Percentiles rank a stretch among this genome's conserved stretches.
phyloP scores from a whole-genome alignment of 2,329 filamentous ascomycete genomes.

The Pseudogymnoascus sp. region DNA sequence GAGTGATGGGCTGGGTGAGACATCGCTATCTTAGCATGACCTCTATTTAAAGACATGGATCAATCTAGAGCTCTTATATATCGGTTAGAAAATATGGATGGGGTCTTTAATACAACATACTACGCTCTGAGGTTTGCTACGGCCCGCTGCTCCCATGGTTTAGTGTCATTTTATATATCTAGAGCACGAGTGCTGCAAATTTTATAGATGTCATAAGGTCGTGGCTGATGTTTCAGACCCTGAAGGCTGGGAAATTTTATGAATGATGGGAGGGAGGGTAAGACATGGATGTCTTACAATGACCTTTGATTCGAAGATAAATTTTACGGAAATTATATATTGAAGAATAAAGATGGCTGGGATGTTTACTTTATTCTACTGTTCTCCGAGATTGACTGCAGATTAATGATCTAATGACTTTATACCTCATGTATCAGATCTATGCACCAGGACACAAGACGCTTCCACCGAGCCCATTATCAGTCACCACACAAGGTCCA shows the following conservation, averaged over 20 bases:
- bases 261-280: neutral
- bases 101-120: neutral
- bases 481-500: neutral
- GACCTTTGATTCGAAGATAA: neutral
- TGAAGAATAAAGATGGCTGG: neutral
- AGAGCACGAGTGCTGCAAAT: neutral
- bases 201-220: neutral
- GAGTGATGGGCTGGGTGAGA: neutral
- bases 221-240: neutral
- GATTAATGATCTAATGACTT: neutral
- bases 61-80: neutral
- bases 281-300: neutral
- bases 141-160: neutral
- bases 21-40: slow-evolving; percentile 2
- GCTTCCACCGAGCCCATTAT: neutral
- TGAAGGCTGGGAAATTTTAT: neutral
- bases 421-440: neutral
- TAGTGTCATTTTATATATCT: neutral
- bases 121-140: neutral
- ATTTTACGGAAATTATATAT: neutral
- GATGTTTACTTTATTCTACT: neutral
- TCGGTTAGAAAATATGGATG: neutral
- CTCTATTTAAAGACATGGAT: neutral
- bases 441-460: neutral
- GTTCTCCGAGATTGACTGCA: neutral